Evolutionary conservation across 2,329 filamentous ascomycete species (phyloP).

Genomic region (Aureobasidium sp.): DNA sequence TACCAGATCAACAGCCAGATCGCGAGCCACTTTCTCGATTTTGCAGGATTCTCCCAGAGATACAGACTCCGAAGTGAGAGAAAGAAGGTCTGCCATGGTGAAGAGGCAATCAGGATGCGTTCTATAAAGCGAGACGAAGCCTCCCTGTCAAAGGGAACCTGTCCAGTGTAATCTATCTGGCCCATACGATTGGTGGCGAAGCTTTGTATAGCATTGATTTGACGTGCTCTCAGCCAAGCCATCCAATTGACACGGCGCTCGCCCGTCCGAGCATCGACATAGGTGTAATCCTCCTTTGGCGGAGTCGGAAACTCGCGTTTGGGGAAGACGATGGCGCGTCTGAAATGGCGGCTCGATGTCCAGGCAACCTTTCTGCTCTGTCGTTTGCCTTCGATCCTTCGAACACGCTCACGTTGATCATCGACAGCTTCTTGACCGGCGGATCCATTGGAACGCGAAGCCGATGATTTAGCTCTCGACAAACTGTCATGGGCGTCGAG

Average conservation of each 20-base stretch:
- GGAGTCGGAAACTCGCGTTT: conserved; percentile 25
- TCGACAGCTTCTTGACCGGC: conserved; percentile 15
- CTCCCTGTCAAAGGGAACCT: conserved; percentile 32
- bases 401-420: conserved; percentile 19
- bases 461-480: conserved; percentile 17
- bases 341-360: conserved; percentile 33
- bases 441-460: conserved; percentile 2
- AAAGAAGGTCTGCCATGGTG: conserved; percentile 35
- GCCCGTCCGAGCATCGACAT: conserved; percentile 20
- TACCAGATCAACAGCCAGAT: conserved; percentile 33
- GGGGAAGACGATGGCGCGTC: conserved; percentile 31
- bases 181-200: conserved; percentile 21
- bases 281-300: conserved; percentile 25
- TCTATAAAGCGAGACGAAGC: conserved; percentile 30
- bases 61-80: conserved; percentile 32
- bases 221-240: neutral
- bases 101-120: conserved; percentile 34
- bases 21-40: conserved; percentile 31
- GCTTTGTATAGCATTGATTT: conserved; percentile 4
- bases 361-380: conserved; percentile 33
- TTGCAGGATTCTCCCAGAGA: conserved; percentile 32
- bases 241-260: conserved; percentile 29
- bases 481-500: conserved; percentile 29
- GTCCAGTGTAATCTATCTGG: conserved; percentile 28
- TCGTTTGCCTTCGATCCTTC: conserved; percentile 28